Evolutionary conservation across 2,329 filamentous ascomycete genomes (phyloP).

Genomic region (Botrytis cinerea): DNA sequence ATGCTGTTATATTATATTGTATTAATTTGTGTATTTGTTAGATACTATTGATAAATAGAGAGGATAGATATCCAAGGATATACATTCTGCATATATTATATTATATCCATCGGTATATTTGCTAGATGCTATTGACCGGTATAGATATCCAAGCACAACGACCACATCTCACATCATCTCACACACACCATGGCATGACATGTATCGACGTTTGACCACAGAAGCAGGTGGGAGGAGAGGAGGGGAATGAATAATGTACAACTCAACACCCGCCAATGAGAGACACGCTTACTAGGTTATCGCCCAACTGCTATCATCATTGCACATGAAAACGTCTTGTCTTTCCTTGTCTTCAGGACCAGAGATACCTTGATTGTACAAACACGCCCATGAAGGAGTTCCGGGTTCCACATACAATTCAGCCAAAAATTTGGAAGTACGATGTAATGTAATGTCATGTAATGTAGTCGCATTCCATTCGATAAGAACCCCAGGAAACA

Average conservation of each 20-base stretch:
- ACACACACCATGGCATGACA: not conserved
- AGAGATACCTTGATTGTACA: not conserved
- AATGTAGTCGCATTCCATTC: not conserved
- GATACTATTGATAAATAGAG: too few relatives aligned
- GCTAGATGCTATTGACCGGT: not conserved
- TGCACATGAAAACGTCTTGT: constrained; percentile 11
- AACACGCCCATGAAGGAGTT: not conserved
- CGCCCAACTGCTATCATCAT: not conserved
- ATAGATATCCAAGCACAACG: not conserved
- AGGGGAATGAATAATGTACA: not conserved
- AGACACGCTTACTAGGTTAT: not conserved
- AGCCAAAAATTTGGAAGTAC: not conserved
- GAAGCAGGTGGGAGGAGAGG: too few relatives aligned
- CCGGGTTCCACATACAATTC: not conserved
- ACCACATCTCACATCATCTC: not conserved
- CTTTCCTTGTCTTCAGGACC: constrained; percentile 13
- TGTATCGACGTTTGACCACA: not conserved
- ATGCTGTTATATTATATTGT: too few relatives aligned
- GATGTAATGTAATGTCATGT: not conserved
- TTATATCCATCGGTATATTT: not conserved
- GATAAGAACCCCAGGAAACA: not conserved
- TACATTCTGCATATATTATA: too few relatives aligned
- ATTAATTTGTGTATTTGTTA: too few relatives aligned
- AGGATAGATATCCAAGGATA: not conserved
- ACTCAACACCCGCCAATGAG: not conserved